Base-by-base conservation (phyloP, 768 basidiomycete genomes). In the Russula virescens region DNA sequence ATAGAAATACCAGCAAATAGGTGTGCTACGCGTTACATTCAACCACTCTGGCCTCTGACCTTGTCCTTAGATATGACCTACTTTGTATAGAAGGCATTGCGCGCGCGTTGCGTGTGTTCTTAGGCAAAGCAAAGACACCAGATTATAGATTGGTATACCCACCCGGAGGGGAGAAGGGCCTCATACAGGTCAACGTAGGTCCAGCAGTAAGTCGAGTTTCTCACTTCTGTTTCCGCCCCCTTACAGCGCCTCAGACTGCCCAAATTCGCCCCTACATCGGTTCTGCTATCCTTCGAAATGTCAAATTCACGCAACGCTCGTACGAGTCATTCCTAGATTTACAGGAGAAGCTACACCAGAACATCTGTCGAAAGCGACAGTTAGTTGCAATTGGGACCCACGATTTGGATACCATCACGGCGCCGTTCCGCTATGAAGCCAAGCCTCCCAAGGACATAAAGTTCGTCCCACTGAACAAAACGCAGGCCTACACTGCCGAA, bases 1-100 rank as follows among this genome's bases (percentile, higher is more conserved):
- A 97, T 99, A 69, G 97, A 99, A 75, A 83, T 98, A 48, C 95
- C 97, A 49, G 97, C 97, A n/a, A 99, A 99, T 74, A 87, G 94
- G 94, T 84, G 25, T 26, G 69, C 56, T 18, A 11, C 48, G 52
- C 58, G 42, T 42, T 49, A n/a, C 18, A 23, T 26, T 5, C 31
- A 23, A 25, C 56, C 5, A 38, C 21, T 25, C 8, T 55, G 21
- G 8, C 50, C 23, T 26, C 38, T 58, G 35, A 66, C 16, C 21
- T 38, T 49, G 51, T 55, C 46, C 54, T 11, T 71, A 94, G 96
- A 86, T 98, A 98, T 71, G 97, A 99, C 76, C 81, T 99, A 21
- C 83, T 99, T 57, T 99, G 97, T 72, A 87, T 97, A 71, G 97
- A 99, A 76, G 97, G 97, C 61, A 90, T 99, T 69, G 83, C 94